These are phyloP conservation scores for Pythium utonaiense DNA, from an alignment of 352 stramenopile genomes.

Conservation along the genomic window DNA sequence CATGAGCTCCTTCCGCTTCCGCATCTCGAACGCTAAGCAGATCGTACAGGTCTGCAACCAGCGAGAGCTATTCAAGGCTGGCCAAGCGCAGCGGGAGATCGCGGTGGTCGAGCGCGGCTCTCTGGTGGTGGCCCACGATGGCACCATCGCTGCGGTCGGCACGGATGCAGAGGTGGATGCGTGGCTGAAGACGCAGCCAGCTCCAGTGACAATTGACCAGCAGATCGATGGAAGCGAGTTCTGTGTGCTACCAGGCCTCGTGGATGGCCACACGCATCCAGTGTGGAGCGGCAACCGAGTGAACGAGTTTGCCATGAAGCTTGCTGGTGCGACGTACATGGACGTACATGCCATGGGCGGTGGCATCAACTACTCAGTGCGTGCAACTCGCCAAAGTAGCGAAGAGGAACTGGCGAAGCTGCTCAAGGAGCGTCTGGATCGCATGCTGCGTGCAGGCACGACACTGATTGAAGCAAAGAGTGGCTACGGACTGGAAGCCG, in stretches of 20 bases:
- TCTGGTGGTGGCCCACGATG: constrained; percentile 47
- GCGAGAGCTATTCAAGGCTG: constrained; percentile 61
- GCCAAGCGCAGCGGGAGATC: constrained; percentile 56
- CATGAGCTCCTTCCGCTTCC: constrained; percentile 75
- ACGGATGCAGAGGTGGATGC: constrained; percentile 47
- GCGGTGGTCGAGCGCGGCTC: constrained; percentile 56
- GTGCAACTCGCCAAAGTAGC: constrained; percentile 59
- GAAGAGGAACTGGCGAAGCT: constrained; percentile 54
- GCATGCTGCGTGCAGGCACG: constrained; percentile 71
- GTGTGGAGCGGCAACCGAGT: constrained; percentile 84
- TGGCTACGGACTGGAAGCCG: constrained; percentile 78
- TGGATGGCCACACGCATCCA: constrained; percentile 82
- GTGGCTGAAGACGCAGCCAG: constrained; percentile 49
- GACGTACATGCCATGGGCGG: constrained; percentile 73
- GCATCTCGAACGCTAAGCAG: constrained; percentile 56
- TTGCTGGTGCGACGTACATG: constrained; percentile 84
- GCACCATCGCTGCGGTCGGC: constrained; percentile 64
- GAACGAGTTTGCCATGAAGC: constrained; percentile 87
- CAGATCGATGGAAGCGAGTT: constrained; percentile 64
- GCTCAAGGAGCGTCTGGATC: constrained; percentile 53
- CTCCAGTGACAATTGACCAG: constrained; percentile 66
- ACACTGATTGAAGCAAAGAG: constrained; percentile 83
- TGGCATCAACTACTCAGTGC: constrained; percentile 79
- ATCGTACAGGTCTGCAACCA: constrained; percentile 73
- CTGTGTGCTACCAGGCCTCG: constrained; percentile 73